phyloP scores from a whole-genome alignment of 192 early-diverging fungal species.

The Linnemannia zychae region DNA sequence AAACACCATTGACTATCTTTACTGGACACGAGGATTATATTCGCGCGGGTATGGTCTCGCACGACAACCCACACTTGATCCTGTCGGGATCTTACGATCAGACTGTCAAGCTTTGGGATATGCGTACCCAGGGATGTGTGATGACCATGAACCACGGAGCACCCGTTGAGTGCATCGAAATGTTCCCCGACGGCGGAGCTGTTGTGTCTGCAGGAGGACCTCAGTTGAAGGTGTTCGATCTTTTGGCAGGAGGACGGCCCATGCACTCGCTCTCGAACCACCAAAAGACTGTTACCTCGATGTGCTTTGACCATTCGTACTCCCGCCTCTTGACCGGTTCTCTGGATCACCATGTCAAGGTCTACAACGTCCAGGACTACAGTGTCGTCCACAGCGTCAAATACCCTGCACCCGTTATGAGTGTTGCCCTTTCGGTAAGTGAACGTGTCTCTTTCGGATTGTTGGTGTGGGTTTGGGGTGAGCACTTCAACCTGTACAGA shows the following conservation, averaged over 20 bases:
- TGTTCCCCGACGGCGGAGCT: conserved; percentile 86
- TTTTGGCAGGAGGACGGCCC: conserved; percentile 82
- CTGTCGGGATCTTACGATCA: conserved; percentile 96
- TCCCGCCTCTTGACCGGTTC: conserved; percentile 89
- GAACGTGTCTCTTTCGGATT: background rate
- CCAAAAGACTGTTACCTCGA: conserved; percentile 95
- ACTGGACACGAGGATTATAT: conserved; percentile 94
- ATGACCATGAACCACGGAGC: conserved; percentile 85
- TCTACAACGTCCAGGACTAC: conserved; percentile 90
- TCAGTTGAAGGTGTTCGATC: conserved; percentile 89
- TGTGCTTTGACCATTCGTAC: conserved; percentile 85
- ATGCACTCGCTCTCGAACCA: conserved; percentile 88
- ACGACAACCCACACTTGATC: conserved; percentile 85
- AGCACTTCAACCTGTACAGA: background rate
- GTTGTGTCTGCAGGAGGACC: conserved; percentile 86
- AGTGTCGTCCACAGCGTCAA: conserved; percentile 89
- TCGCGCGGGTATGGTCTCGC: conserved; percentile 78
- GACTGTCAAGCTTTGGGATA: conserved; percentile 94
- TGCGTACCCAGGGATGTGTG: conserved; percentile 78
- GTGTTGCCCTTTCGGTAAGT: conserved; percentile 87
- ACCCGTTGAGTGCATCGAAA: conserved; percentile 91
- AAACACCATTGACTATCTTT: conserved; percentile 76
- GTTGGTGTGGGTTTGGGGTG: background rate
- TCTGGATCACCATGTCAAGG: conserved; percentile 96
- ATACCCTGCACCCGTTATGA: conserved; percentile 92